Conservation (phyloP, 495 filamentous ascomycete genomes). For the Penicillium bovifimosum region DNA sequence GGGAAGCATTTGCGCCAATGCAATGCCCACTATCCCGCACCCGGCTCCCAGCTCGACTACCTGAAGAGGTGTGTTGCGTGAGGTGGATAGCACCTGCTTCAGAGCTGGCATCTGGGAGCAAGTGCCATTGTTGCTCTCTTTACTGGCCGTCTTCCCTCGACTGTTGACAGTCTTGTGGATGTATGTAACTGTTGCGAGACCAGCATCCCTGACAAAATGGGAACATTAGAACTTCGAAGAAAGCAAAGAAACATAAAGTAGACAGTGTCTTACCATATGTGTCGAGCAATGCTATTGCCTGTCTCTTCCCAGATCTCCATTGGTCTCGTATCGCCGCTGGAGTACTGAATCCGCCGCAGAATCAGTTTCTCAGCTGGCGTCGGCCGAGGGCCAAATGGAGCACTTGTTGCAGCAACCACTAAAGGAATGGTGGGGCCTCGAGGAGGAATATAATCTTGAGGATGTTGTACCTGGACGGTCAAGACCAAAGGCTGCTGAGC, state of each 20-base stretch:
- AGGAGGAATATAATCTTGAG: constrained; percentile 7
- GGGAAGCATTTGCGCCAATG: constrained; percentile 55
- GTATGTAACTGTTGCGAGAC: constrained; percentile 50
- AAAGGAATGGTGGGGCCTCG: constrained; percentile 25
- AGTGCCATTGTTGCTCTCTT: constrained; percentile 17
- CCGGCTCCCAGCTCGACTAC: constrained; percentile 78
- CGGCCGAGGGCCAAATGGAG: constrained; percentile 35
- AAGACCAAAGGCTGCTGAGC: constrained; percentile 26
- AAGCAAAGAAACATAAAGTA: constrained; percentile 14
- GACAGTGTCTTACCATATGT: constrained; percentile 70
- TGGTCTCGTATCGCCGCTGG: constrained; percentile 7
- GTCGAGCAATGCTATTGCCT: constrained; percentile 89
- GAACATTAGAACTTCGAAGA: constrained; percentile 7
- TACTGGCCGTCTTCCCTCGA: not conserved
- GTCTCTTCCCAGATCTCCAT: constrained; percentile 77
- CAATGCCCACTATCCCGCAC: constrained; percentile 79
- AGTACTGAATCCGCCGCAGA: constrained; percentile 45
- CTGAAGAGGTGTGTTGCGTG: constrained; percentile 35
- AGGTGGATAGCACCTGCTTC: constrained; percentile 20
- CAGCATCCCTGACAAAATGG: constrained; percentile 56
- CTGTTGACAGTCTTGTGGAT: constrained; percentile 8
- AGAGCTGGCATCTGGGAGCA: constrained; percentile 21
- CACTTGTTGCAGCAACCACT: constrained; percentile 54
- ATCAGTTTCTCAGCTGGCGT: constrained; percentile 44
- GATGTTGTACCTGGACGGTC: constrained; percentile 8